Evolutionary conservation across 83 land plant species (phyloP).

Genomic region (Picea engelmannii): DNA sequence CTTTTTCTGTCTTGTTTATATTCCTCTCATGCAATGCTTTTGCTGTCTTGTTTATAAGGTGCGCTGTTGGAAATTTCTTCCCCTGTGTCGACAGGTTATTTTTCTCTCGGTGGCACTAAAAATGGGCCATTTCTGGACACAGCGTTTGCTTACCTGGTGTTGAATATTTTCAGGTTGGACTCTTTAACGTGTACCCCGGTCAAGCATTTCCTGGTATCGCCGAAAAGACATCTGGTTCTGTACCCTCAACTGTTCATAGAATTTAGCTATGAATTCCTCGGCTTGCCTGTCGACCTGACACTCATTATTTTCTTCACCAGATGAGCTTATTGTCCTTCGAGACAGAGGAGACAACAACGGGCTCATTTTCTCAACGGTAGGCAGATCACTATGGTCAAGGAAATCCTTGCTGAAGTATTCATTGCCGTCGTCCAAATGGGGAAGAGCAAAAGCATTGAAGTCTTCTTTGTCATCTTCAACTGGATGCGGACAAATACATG

Average conservation of each 20-base stretch:
- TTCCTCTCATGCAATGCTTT: no score
- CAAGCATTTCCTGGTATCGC: slow-evolving; percentile 40
- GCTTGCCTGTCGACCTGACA: slow-evolving; percentile 10
- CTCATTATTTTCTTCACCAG: slow-evolving; percentile 21
- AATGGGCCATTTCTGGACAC: no score
- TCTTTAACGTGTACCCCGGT: not conserved
- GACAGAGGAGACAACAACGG: no score
- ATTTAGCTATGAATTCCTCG: no score
- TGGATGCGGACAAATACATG: slow-evolving; percentile 23
- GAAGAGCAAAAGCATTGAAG: not conserved
- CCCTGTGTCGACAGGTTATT: no score
- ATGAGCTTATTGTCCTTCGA: not conserved
- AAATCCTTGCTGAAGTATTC: slow-evolving; percentile 21
- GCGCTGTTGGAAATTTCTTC: no score
- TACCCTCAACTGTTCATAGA: slow-evolving; percentile 42
- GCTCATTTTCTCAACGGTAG: no score
- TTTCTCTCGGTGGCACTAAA: no score
- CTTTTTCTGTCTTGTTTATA: no score
- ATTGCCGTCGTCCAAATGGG: slow-evolving; percentile 15
- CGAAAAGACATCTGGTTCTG: slow-evolving; percentile 30
- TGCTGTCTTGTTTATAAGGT: no score
- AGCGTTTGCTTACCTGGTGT: no score
- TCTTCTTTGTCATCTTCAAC: not conserved
- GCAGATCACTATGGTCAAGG: slow-evolving; percentile 15
- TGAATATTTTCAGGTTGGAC: no score